Conservation (phyloP, 202 grass and related monocot species). For the Schoenoplectus tabernaemontani region DNA sequence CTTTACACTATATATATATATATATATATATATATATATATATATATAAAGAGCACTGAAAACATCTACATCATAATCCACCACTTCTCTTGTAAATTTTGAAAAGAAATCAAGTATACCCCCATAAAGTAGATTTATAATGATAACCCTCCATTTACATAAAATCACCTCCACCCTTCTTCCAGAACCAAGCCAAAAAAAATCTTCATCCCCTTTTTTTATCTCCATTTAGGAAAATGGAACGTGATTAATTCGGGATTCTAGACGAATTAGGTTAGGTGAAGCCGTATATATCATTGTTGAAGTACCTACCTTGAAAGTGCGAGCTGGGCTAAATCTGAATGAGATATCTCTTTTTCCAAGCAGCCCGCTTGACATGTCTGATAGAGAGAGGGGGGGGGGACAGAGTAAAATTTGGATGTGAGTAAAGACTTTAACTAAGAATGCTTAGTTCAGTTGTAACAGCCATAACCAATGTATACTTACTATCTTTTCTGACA, state of each 20-base stretch:
- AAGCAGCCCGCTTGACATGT: not conserved
- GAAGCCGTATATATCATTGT: not conserved
- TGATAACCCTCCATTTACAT: not conserved
- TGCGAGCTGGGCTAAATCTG: slow-evolving; percentile 13
- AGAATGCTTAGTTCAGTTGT: not conserved
- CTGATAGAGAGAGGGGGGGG: not conserved
- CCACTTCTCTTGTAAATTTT: slow-evolving; percentile 25
- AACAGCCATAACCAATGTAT: slow-evolving; percentile 6
- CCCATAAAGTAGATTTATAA: not conserved
- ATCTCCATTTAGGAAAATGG: not conserved
- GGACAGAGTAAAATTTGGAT: not conserved
- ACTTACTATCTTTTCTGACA: slow-evolving; percentile 32
- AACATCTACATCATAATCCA: slow-evolving; percentile 31
- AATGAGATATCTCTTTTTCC: not conserved
- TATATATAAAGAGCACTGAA: no score
- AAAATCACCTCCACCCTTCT: slow-evolving; percentile 28
- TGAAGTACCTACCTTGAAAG: slow-evolving; percentile 19
- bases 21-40: no score
- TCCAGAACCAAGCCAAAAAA: not conserved
- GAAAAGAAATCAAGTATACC: not conserved
- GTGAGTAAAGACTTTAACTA: not conserved
- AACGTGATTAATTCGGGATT: not conserved
- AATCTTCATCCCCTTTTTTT: not conserved
- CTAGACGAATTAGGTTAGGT: not conserved
- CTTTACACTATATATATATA: no score